phyloP scores from a whole-genome alignment of 116 monocot genomes.

The Dioscorea cayenensis region DNA sequence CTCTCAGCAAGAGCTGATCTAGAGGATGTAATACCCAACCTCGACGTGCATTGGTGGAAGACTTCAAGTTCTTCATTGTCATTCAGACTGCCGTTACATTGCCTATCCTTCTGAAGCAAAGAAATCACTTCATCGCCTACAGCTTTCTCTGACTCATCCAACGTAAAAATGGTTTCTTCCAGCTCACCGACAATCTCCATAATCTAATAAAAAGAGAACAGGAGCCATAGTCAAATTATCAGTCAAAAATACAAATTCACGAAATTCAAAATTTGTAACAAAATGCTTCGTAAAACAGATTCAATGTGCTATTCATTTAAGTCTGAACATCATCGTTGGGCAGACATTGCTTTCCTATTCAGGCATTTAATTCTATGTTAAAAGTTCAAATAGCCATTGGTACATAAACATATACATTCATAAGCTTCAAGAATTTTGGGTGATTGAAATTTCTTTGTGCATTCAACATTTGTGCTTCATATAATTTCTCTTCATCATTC shows the following conservation, averaged over 20 bases:
- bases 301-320: too few relatives aligned
- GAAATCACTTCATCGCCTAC: slow-evolving; percentile 57
- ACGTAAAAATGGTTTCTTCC: slow-evolving; percentile 35
- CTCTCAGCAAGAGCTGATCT: slow-evolving; percentile 78
- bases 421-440: too few relatives aligned
- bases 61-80: slow-evolving; percentile 54
- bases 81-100: slow-evolving; percentile 21
- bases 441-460: too few relatives aligned
- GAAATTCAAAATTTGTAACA: neutral
- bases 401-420: too few relatives aligned
- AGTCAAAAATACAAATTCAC: neutral
- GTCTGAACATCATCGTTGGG: too few relatives aligned
- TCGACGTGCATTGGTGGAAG: slow-evolving; percentile 59
- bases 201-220: slow-evolving; percentile 28
- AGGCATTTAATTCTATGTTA: too few relatives aligned
- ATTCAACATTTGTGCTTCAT: too few relatives aligned
- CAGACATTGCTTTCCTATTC: too few relatives aligned
- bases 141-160: slow-evolving; percentile 64
- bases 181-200: slow-evolving; percentile 53
- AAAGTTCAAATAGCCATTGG: too few relatives aligned
- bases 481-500: too few relatives aligned
- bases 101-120: slow-evolving; percentile 65
- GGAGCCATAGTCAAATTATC: neutral
- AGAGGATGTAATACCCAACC: slow-evolving; percentile 75
- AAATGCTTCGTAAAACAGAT: neutral